phyloP scores from a whole-genome alignment of 208 protist genomes.

The Naegleria lovaniensis region DNA sequence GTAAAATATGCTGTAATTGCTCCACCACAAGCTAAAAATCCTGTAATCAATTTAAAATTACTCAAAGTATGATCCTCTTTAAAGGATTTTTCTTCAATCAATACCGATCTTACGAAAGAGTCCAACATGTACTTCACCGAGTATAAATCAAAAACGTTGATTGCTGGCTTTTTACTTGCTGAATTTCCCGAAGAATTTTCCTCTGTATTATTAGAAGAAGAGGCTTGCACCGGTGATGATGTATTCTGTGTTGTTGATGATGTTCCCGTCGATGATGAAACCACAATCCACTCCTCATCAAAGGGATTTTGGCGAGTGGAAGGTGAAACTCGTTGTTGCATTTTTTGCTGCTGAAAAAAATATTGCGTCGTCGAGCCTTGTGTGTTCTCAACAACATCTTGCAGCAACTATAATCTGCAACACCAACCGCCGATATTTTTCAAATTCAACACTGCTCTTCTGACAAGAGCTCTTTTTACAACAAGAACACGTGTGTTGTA shows the following conservation, averaged over 20 bases:
- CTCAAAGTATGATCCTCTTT: background rate
- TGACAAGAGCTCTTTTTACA: no score
- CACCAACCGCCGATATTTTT: no score
- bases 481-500: no score
- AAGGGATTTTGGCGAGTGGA: no score
- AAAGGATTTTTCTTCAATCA: background rate
- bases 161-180: background rate
- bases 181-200: background rate
- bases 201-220: background rate
- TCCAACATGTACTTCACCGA: background rate
- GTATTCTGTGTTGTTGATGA: background rate
- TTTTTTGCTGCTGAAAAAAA: no score
- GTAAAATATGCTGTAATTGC: background rate
- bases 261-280: background rate
- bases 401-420: no score
- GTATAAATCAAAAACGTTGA: background rate
- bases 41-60: background rate
- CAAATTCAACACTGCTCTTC: no score
- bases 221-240: background rate
- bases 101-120: background rate
- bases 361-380: no score
- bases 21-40: conserved; percentile 1
- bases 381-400: no score
- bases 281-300: background rate
- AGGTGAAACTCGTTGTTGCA: no score